phyloP scores from a whole-genome alignment of 352 stramenopile species.

The Pythium scleroteichum region DNA sequence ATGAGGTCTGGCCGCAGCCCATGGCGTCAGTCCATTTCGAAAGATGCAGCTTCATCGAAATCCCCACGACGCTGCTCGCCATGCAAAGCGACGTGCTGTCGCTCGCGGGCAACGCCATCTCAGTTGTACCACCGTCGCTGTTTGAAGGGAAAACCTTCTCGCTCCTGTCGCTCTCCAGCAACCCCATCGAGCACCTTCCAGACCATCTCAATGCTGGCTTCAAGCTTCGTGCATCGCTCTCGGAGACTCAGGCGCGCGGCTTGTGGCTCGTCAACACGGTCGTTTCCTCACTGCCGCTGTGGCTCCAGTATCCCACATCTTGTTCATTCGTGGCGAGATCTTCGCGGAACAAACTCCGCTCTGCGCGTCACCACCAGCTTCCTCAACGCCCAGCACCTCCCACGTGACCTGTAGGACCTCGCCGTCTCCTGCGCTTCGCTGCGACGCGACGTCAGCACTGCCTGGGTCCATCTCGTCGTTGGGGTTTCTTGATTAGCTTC shows the following conservation, averaged over 20 bases:
- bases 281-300: constrained; percentile 1
- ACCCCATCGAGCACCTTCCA: constrained; percentile 13
- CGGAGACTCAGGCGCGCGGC: not conserved
- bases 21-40: constrained; percentile 15
- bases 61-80: not conserved
- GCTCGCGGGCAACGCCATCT: constrained; percentile 13
- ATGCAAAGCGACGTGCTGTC: constrained; percentile 13
- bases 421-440: not conserved
- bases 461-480: not conserved
- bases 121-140: not conserved
- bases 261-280: constrained; percentile 9
- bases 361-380: not conserved
- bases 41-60: not conserved
- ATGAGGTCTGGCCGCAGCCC: not conserved
- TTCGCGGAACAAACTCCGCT: not conserved
- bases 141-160: constrained; percentile 6
- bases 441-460: not conserved
- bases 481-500: constrained; percentile 6
- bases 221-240: not conserved
- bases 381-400: not conserved
- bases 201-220: not conserved
- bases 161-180: constrained; percentile 15
- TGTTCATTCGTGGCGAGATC: not conserved
- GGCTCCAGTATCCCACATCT: not conserved
- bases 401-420: too few relatives aligned